phyloP scores from a whole-genome alignment of 306 rosid genomes.

The Clitoria ternatea region DNA sequence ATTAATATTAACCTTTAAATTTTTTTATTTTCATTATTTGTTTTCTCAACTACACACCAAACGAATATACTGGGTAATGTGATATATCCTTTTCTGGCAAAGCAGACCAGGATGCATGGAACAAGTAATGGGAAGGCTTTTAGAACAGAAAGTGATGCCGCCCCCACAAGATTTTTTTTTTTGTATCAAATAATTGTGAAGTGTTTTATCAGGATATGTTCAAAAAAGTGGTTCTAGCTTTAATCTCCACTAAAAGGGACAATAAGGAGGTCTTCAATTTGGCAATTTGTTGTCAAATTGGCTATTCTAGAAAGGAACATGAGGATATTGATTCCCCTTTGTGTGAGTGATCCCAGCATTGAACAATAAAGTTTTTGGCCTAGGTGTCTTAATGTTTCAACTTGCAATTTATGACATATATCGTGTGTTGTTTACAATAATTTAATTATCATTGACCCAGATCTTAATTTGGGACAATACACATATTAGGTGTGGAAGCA shows the following conservation, averaged over 20 bases:
- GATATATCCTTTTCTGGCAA: conserved; percentile 3
- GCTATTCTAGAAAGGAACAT: neutral
- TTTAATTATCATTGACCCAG: neutral
- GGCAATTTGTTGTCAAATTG: conserved; percentile 4
- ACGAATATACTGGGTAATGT: no score
- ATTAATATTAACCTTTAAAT: no score
- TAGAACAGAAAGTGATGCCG: conserved; percentile 29
- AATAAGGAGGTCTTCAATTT: conserved; percentile 8
- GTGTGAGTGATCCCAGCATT: conserved; percentile 27
- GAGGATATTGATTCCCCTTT: conserved; percentile 17
- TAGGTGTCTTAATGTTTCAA: neutral
- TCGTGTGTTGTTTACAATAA: neutral
- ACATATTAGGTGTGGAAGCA: neutral
- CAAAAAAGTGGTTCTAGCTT: conserved; percentile 20
- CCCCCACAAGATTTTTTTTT: neutral
- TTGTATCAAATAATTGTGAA: conserved; percentile 31
- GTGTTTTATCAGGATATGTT: conserved; percentile 25
- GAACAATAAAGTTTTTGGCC: conserved; percentile 17
- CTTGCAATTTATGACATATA: no score
- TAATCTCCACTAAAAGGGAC: conserved; percentile 34
- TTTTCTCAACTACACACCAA: no score
- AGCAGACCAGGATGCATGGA: conserved; percentile 23
- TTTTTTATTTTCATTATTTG: no score
- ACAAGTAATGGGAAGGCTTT: conserved; percentile 30
- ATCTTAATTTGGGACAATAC: neutral